These are phyloP conservation scores for Calonectria crousiana DNA, from an alignment of 2,329 filamentous ascomycete species.

Conservation along the genomic window DNA sequence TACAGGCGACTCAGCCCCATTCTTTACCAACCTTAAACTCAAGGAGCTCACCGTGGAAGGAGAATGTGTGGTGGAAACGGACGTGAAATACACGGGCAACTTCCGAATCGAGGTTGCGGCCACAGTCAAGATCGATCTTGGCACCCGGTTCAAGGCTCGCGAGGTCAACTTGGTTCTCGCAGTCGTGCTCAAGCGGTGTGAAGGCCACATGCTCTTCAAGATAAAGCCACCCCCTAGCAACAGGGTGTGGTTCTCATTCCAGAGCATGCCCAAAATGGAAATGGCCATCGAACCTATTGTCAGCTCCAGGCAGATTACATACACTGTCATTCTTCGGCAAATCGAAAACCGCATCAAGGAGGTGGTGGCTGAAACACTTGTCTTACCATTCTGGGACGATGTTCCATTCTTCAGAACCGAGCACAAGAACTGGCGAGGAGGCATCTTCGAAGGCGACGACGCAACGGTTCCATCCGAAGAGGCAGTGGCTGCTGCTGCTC, in stretches of 20 bases:
- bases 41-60: constrained; percentile 93
- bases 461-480: constrained; percentile 49
- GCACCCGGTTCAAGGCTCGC: constrained; percentile 86
- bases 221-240: constrained; percentile 97
- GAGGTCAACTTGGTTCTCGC: constrained; percentile 92
- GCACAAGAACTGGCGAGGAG: constrained; percentile 83
- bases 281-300: constrained; percentile 96
- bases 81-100: constrained; percentile 89
- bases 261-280: constrained; percentile 93
- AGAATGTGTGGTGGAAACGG: constrained; percentile 87
- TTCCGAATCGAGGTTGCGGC: constrained; percentile 91
- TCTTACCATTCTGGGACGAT: constrained; percentile 96
- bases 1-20: constrained; percentile 87
- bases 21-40: constrained; percentile 88
- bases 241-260: constrained; percentile 94
- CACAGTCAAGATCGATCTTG: constrained; percentile 92
- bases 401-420: constrained; percentile 89
- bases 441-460: constrained; percentile 77
- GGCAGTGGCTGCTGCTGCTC: constrained; percentile 39
- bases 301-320: constrained; percentile 94
- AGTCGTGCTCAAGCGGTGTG: constrained; percentile 84
- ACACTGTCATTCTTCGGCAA: constrained; percentile 88
- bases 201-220: constrained; percentile 86
- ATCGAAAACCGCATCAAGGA: constrained; percentile 97
- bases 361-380: constrained; percentile 90